Conservation (phyloP, 805 yeast species). For the Nakazawaea wyomingensis region DNA sequence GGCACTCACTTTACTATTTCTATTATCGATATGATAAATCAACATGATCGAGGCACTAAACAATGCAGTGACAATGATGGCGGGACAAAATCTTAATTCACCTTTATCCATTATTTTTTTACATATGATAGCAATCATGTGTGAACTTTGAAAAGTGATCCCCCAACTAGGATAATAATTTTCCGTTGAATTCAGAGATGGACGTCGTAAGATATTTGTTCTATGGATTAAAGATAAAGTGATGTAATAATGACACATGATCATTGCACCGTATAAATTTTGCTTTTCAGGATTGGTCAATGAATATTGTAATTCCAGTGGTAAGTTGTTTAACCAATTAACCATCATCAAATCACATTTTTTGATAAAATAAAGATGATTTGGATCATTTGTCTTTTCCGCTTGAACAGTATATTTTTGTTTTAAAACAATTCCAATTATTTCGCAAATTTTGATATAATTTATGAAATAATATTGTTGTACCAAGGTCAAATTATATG, state of each 20-base stretch:
- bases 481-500: slow-evolving; percentile 38
- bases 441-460: slow-evolving; percentile 60
- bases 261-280: slow-evolving; percentile 49
- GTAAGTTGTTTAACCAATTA: slow-evolving; percentile 66
- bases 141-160: slow-evolving; percentile 75
- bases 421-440: slow-evolving; percentile 61
- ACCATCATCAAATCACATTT: slow-evolving; percentile 74
- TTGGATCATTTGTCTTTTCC: slow-evolving; percentile 41
- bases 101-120: slow-evolving; percentile 46
- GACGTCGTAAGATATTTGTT: slow-evolving; percentile 51
- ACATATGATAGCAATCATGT: slow-evolving; percentile 61
- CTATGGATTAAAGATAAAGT: slow-evolving; percentile 68
- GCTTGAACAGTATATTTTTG: slow-evolving; percentile 71
- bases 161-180: slow-evolving; percentile 68
- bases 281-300: slow-evolving; percentile 50
- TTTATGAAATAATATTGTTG: slow-evolving; percentile 58
- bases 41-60: slow-evolving; percentile 13
- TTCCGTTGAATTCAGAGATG: neutral
- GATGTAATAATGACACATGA: slow-evolving; percentile 68
- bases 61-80: slow-evolving; percentile 38
- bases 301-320: slow-evolving; percentile 57
- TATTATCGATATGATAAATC: slow-evolving; percentile 13
- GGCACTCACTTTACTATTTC: slow-evolving; percentile 9
- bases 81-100: slow-evolving; percentile 48
- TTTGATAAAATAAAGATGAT: slow-evolving; percentile 35